Percentiles rank a stretch among this genome's conserved stretches.
These are phyloP conservation scores for Boletus holoroseus DNA, from an alignment of 1,284 basidiomycete species.

Conservation along the genomic window DNA sequence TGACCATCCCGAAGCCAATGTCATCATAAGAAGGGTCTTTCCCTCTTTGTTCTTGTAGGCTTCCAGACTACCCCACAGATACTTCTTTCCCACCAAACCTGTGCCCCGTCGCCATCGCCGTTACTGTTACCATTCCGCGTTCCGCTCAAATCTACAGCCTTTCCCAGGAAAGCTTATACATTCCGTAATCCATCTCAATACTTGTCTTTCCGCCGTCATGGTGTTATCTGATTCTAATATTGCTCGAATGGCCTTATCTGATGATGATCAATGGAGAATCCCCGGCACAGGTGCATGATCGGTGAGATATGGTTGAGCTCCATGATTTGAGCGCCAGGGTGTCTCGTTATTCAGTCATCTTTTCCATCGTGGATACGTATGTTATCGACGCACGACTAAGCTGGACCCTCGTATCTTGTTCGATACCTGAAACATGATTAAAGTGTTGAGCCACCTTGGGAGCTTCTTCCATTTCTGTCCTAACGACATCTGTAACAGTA, in stretches of 20 bases:
- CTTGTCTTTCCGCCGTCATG: background rate
- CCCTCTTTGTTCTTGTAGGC: background rate
- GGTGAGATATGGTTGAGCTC: background rate
- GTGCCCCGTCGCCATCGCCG: constrained; percentile 6
- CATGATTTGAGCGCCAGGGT: background rate
- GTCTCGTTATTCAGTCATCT: background rate
- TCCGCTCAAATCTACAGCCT: constrained; percentile 10
- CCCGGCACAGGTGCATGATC: background rate
- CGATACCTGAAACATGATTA: background rate
- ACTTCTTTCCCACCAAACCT: constrained; percentile 14
- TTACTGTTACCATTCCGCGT: background rate
- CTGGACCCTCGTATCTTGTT: background rate
- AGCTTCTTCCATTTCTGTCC: constrained; percentile 4
- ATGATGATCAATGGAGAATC: constrained; percentile 14
- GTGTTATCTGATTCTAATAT: background rate
- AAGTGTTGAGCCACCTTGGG: background rate
- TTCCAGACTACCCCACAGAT: constrained; percentile 3
- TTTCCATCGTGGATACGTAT: constrained; percentile 3
- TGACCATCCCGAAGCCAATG: constrained; percentile 1
- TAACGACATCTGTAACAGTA: background rate
- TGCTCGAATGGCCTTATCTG: constrained; percentile 9
- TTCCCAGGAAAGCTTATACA: background rate
- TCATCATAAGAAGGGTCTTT: constrained; percentile 8
- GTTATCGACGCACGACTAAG: background rate
- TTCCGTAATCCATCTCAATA: constrained; percentile 3